phyloP scores from a whole-genome alignment of 2,329 filamentous ascomycete genomes.

The Apiospora kogelbergensis region DNA sequence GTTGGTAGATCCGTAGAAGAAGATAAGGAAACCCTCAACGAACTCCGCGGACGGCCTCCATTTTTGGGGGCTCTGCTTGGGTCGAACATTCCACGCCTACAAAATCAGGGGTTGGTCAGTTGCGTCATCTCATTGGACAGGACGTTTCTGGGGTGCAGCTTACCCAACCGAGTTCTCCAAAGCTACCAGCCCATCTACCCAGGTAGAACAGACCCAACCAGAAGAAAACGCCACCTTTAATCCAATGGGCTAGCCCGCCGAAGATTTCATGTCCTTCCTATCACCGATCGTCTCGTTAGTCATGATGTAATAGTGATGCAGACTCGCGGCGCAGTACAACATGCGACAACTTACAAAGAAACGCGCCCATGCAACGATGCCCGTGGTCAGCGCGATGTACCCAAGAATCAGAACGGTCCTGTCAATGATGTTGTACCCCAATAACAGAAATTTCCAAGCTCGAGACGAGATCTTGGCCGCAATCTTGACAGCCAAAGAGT shows the following conservation, averaged over 20 bases:
- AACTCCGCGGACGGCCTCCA: slow-evolving; percentile 85
- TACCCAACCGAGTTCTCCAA: slow-evolving; percentile 85
- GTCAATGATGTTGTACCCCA: slow-evolving; percentile 69
- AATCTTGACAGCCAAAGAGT: slow-evolving; percentile 53
- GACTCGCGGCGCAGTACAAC: slow-evolving; percentile 16
- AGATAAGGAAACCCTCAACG: slow-evolving; percentile 85
- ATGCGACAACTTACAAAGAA: slow-evolving; percentile 68
- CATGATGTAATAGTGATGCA: slow-evolving; percentile 8
- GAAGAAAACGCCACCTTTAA: slow-evolving; percentile 94
- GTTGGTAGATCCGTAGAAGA: slow-evolving; percentile 84
- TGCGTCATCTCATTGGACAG: slow-evolving; percentile 14
- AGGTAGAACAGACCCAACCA: slow-evolving; percentile 87
- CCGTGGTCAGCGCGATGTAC: slow-evolving; percentile 70
- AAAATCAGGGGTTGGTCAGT: background rate
- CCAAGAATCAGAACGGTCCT: slow-evolving; percentile 76
- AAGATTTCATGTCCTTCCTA: slow-evolving; percentile 71
- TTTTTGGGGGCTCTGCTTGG: slow-evolving; percentile 52
- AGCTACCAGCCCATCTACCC: slow-evolving; percentile 87
- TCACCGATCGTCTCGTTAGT: slow-evolving; percentile 9
- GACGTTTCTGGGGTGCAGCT: slow-evolving; percentile 21
- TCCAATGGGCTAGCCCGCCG: slow-evolving; percentile 86
- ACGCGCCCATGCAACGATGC: slow-evolving; percentile 74
- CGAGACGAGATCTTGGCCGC: slow-evolving; percentile 55
- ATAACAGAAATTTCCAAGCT: slow-evolving; percentile 56
- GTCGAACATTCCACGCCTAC: slow-evolving; percentile 83